Evolutionary conservation across 78 protist species (phyloP), one percentile per base, ranked within the genome.

Genomic region (Dictyostelium firmibasis): DNA sequence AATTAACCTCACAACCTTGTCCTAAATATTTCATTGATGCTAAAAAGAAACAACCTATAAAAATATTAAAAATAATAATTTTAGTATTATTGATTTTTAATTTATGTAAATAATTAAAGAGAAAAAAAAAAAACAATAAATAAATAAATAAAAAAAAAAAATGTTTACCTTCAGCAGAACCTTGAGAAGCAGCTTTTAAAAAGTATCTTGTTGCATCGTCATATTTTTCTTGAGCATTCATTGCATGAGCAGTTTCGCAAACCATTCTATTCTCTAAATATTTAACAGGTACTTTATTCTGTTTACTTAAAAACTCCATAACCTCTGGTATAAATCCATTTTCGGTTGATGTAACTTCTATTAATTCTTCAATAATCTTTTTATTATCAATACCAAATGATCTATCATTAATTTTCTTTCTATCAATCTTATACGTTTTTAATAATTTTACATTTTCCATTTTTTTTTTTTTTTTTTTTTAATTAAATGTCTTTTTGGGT

Each of bases 1-100:
- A 72, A 72, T 72, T 72, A 29, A 29, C n/a, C 0, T 72, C 79
- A 33, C 79, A 72, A 72, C 44, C 44, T 18, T 72, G n/a, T 29
- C 79, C 79, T 72, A 72, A 72, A 72, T 72, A 72, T 72, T 72
- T 72, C 36, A 72, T 72, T 72, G 79, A 72, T 72, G 79, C 79
- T 33, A 33, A 72, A 72, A 72, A 72, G 38, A 72, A 72, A 29
- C 33, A 31, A 72, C 79, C 79, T 72, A 72, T 69, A 69, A 11
- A 67, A 8, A 60, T 23, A 60, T 62, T n/a, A 8, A 53, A 53
- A 53, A 53, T 53, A 8, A 53, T 16, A 2, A 53, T 53, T 53
- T 41, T 53, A 53, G 10, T 53, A 53, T 53, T 25, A n/a, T 64
- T 64, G n/a, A n/a, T 25, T 64, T 3, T 64, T 64, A n/a, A n/a